These are phyloP conservation scores for Potentilla sterilis DNA, from an alignment of 306 rosid genomes.

Conservation along the genomic window DNA sequence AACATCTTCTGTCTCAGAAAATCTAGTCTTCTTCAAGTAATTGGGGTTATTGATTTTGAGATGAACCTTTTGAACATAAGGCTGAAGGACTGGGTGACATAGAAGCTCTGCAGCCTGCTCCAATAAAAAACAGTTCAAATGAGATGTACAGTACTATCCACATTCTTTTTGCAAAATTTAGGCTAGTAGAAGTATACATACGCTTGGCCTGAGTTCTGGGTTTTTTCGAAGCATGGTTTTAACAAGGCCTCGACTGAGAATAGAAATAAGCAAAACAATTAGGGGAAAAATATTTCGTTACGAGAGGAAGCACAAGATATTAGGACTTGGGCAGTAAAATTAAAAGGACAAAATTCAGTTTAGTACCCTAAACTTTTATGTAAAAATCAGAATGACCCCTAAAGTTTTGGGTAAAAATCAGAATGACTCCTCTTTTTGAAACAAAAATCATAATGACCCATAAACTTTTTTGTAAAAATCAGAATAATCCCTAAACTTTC, in stretches of 20 bases:
- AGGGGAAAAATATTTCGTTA: slow-evolving; percentile 16
- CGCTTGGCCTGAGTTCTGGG: slow-evolving; percentile 97
- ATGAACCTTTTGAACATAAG: slow-evolving; percentile 74
- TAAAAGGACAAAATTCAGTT: too few relatives aligned
- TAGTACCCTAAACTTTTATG: too few relatives aligned
- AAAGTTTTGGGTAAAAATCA: too few relatives aligned
- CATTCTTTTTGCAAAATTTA: slow-evolving; percentile 6
- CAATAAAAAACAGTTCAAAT: slow-evolving; percentile 33
- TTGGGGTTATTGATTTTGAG: slow-evolving; percentile 73
- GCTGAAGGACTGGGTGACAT: slow-evolving; percentile 74
- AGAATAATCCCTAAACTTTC: too few relatives aligned
- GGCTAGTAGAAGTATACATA: slow-evolving; percentile 48
- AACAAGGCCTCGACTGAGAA: slow-evolving; percentile 86
- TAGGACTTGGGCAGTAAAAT: neutral
- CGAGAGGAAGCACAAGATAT: neutral
- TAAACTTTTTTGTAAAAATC: too few relatives aligned
- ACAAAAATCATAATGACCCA: too few relatives aligned
- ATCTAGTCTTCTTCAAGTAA: slow-evolving; percentile 69
- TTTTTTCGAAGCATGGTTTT: slow-evolving; percentile 99
- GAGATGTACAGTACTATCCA: slow-evolving; percentile 23
- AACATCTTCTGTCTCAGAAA: slow-evolving; percentile 53
- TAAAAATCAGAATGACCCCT: too few relatives aligned
- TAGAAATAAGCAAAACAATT: slow-evolving; percentile 33
- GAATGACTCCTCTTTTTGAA: too few relatives aligned
- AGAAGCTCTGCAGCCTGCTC: slow-evolving; percentile 92